These are phyloP conservation scores for Suillus weaverae DNA, from an alignment of 768 basidiomycete genomes.

Conservation along the genomic window DNA sequence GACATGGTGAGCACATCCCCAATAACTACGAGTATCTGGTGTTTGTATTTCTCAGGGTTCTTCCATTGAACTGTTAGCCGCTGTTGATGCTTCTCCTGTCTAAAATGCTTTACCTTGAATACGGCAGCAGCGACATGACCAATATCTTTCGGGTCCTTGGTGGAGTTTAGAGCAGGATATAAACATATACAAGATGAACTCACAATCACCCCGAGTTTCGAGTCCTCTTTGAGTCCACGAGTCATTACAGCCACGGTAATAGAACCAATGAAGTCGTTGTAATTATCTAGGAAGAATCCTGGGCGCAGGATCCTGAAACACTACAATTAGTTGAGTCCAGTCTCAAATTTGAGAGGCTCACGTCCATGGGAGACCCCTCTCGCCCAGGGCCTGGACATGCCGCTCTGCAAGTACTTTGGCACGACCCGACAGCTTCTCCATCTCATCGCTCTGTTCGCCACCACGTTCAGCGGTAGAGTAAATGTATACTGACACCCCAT, in stretches of 20 bases:
- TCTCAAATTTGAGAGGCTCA: slow-evolving; percentile 20
- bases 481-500: slow-evolving; percentile 33
- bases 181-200: slow-evolving; percentile 12
- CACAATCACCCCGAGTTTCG: slow-evolving; percentile 37
- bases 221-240: slow-evolving; percentile 33
- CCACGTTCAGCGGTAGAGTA: slow-evolving; percentile 42
- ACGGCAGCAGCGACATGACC: slow-evolving; percentile 36
- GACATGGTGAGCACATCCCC: slow-evolving; percentile 31
- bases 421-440: slow-evolving; percentile 24
- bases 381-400: slow-evolving; percentile 32
- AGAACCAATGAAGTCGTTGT: slow-evolving; percentile 34
- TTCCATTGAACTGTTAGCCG: slow-evolving; percentile 9
- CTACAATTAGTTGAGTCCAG: background rate
- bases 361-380: slow-evolving; percentile 39
- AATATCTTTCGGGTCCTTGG: slow-evolving; percentile 35
- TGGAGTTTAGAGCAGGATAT: slow-evolving; percentile 1
- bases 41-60: slow-evolving; percentile 26
- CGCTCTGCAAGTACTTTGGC: slow-evolving; percentile 41
- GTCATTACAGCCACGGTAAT: slow-evolving; percentile 36
- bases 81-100: background rate
- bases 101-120: slow-evolving; percentile 25
- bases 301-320: slow-evolving; percentile 38
- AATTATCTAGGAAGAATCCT: slow-evolving; percentile 47
- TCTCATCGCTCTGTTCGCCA: slow-evolving; percentile 33
- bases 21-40: slow-evolving; percentile 28